phyloP scores from a whole-genome alignment of 140 eudicot genomes.

The Ambrosia hybrid region DNA sequence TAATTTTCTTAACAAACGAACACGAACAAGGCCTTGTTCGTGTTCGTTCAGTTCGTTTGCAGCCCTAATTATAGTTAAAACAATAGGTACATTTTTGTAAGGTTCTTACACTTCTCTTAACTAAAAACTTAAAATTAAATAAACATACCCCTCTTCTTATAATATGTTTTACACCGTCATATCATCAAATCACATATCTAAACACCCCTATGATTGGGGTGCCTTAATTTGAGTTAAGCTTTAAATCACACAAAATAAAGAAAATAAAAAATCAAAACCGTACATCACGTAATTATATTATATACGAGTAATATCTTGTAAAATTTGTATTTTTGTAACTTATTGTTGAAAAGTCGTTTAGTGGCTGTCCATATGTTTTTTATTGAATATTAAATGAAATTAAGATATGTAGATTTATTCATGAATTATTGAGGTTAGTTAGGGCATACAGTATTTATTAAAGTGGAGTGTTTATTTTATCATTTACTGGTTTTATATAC shows the following conservation, averaged over 20 bases:
- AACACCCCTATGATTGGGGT: neutral
- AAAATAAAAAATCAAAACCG: slow-evolving; percentile 2
- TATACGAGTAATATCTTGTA: neutral
- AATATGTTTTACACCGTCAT: no score
- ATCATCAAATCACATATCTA: no score
- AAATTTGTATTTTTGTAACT: slow-evolving; percentile 10
- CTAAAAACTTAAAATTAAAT: no score
- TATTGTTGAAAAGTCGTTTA: slow-evolving; percentile 27
- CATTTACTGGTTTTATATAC: slow-evolving; percentile 17
- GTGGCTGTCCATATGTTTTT: slow-evolving; percentile 24
- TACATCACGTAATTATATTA: slow-evolving; percentile 17
- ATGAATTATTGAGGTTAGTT: slow-evolving; percentile 40
- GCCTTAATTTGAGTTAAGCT: neutral
- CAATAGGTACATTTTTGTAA: no score
- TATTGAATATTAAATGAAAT: slow-evolving; percentile 21
- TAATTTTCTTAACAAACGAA: no score
- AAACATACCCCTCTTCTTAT: no score
- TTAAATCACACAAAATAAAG: neutral
- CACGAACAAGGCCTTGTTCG: no score
- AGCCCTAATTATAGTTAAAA: no score
- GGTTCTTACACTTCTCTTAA: no score
- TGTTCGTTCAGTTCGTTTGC: no score
- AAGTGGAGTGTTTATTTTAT: slow-evolving; percentile 35
- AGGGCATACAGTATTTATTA: slow-evolving; percentile 25
- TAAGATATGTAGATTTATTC: slow-evolving; percentile 25